Base-by-base conservation (phyloP, 305 asterid genomes). In the Fraxinus latifolia region DNA sequence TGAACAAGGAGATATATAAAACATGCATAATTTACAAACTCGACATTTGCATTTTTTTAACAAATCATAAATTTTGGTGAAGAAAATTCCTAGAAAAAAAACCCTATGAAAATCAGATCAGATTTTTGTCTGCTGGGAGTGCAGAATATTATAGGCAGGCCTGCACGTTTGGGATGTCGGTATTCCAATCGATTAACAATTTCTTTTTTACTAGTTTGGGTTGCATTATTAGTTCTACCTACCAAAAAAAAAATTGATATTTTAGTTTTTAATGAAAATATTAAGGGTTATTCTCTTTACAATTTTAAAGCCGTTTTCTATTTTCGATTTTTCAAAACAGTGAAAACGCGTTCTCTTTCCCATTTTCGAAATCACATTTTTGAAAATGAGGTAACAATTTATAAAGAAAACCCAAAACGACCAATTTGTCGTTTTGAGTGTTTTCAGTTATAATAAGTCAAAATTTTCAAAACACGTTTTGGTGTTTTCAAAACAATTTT, bases 11-110 rank as follows among this genome's bases (percentile, higher is more conserved):
- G 32, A 67, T 39, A 55, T 75, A 12, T 3, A 21, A 74, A 50
- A 36, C 34, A 77, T 25, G 50, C 53, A 73, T 67, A 74, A 78
- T n/a, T 19, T 15, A 25, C 14, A 72, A 21, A 25, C 44, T 3
- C 70, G 5, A 39, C 65, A 76, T 15, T 55, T 32, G 11, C 42
- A 65, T 68, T 67, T 33, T 50, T 7, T 72, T 19, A 47, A 65
- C 7, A 75, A 58, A 75, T 80, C 83, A 65, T 65, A 74, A 83
- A 84, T 80, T 77, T 55, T 42, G 67, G 80, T 9, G 42, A 29
- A 67, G 15, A 7, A 21, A 5, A 17, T 1, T 3, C 5, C 23
- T 15, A 55, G 27, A 27, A 15, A 50, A n/a, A 7, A 65, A 67
- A 25, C 15, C 17, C 33, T 27, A 11, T 3, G 33, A 27, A 67